Base-by-base conservation (phyloP, 441 rosid species). In the Eutrema salsugineum region DNA sequence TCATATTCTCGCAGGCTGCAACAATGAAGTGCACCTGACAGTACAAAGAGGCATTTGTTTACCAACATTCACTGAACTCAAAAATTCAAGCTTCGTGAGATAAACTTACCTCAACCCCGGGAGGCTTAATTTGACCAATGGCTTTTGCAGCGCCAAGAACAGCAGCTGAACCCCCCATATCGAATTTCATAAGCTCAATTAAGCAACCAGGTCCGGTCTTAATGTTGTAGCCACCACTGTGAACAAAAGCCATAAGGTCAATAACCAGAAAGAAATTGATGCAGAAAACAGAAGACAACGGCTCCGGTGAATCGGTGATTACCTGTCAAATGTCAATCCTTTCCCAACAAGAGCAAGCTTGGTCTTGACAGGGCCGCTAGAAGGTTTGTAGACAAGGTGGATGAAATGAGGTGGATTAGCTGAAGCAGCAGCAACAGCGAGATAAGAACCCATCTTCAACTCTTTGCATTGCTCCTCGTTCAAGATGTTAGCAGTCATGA, bases 1-100 rank as follows among this genome's bases (percentile, higher is more conserved):
- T 92, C 99, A 94, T 92, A 80, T 94, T 92, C 88, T 94, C 97
- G 75, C 99, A 94, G 49, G 99, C 95, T 67, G 98, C 97, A 57
- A 89, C 90, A 54, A 94, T 88, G 67, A 94, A 92, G 76, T 90
- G 99, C 80, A 92, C 94, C 99, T 92, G 79, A 68, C 79, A 24
- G 51, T 19, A 24, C 57, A 75, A 63, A 57, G 28, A 49, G 1
- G 5, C 14, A 16, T 19, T 36, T 63, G 40, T 43, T 44, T 16
- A 39, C 51, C 4, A n/a, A 50, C 17, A 32, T 14, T 58, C 38
- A 10, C 70, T 58, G 11, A 48, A 48, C 39, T 33, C 11, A 59
- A 20, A 58, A 42, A 49, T 28, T 77, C 43, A 50, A 61, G 71
- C 11, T 70, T 28, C 11, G 11, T 2, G 19, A 22, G 1, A 35